Base-by-base conservation (phyloP, 768 basidiomycete genomes). In the Daedaleopsis nitida region DNA sequence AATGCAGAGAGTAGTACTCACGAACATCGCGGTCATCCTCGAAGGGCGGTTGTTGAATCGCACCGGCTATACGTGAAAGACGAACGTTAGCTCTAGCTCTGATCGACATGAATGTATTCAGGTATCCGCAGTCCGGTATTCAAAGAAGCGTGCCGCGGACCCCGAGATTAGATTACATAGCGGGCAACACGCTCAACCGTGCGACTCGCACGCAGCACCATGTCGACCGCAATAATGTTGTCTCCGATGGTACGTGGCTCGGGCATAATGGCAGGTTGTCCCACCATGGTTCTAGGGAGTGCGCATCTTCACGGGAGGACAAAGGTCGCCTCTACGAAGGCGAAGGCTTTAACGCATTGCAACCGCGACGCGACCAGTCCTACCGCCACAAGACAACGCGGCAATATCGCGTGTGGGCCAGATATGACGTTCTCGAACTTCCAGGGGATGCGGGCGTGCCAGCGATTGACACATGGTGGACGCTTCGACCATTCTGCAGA, bases 21-120 rank as follows among this genome's bases (percentile, higher is more conserved):
- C 88, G 85, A 63, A 84, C 82, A 64, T 86, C 87, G 66, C 75
- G 77, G 64, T 87, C 86, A 58, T 88, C 86, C 67, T 89, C 86
- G 51, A 84, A 82, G 60, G 74, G 82, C 0, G 83, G 80, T 49
- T 75, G 69, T 55, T 80, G 77, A 50, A 68, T 74, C 42, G 73
- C 70, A 48, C 71, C 81, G 80, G 63, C 38, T 43, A n/a, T 19
- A 24, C 37, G n/a, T 24, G 35, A n/a, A n/a, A n/a, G n/a, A n/a
- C n/a, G n/a, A 35, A 32, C 19, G 27, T 27, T 38, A 24, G 27
- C 12, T 34, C 14, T 16, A n/a, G 27, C 8, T 14, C 50, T 19
- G 13, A 35, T 32, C 27, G 27, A 32, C 27, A 3, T 3, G 27
- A 3, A 32, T 3, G 27, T 19, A 19, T 16, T 5, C 4, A 44